A percentile compares a stretch with the other conserved stretches of the same genome.
Conservation (phyloP, 257 asterid genomes). For the Sherardia arvensis region DNA sequence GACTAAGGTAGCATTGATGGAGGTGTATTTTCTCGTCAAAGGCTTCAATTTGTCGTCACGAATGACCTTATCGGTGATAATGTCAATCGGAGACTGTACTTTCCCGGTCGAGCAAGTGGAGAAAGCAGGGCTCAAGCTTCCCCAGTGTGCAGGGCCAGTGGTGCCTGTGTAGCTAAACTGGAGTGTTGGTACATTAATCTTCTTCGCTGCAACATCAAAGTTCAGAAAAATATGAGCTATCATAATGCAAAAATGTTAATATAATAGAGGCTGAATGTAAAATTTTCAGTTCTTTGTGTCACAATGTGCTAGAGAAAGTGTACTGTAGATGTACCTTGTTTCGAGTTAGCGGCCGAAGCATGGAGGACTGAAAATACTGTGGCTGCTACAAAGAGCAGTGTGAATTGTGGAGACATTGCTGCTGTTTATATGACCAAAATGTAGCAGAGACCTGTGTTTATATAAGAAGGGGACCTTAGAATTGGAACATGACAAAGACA, state of each 20-base stretch:
- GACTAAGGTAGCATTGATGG: slow-evolving; percentile 53
- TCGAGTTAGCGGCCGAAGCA: slow-evolving; percentile 4
- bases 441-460: background rate
- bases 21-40: slow-evolving; percentile 36
- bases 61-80: slow-evolving; percentile 24
- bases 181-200: slow-evolving; percentile 11
- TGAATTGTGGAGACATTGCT: background rate
- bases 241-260: too few species aligned
- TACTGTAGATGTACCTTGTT: too few species aligned
- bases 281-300: too few species aligned
- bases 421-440: background rate
- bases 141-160: slow-evolving; percentile 73
- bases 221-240: background rate
- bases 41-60: slow-evolving; percentile 36
- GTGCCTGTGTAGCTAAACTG: slow-evolving; percentile 57
- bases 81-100: slow-evolving; percentile 64
- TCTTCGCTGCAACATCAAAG: background rate
- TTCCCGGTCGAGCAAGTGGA: slow-evolving; percentile 51
- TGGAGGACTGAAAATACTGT: background rate
- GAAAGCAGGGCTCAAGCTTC: slow-evolving; percentile 58
- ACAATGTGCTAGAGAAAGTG: too few species aligned
- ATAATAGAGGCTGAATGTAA: too few species aligned
- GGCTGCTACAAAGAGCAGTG: background rate
- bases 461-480: background rate
- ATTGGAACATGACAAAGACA: background rate